Conservation (phyloP, 2,329 filamentous ascomycete species). For the Blastomyces gilchristii region DNA sequence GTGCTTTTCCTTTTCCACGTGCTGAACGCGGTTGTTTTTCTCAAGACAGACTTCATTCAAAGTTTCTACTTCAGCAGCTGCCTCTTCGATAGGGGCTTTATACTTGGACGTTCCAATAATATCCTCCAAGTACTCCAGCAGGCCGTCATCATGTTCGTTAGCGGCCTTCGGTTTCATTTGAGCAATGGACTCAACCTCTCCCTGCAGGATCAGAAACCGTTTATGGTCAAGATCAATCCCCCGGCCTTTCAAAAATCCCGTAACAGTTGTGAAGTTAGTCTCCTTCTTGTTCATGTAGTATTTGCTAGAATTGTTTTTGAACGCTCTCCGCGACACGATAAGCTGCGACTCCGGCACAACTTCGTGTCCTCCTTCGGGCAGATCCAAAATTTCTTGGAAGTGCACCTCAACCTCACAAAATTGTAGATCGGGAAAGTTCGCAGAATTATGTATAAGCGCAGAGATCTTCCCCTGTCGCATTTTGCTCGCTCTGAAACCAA, state of each 20-base stretch:
- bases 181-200: conserved; percentile 95
- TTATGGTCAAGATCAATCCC: conserved; percentile 97
- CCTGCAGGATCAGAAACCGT: conserved; percentile 91
- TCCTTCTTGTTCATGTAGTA: conserved; percentile 91
- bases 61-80: conserved; percentile 76
- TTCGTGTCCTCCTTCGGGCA: conserved; percentile 62
- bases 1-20: conserved; percentile 95
- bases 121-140: conserved; percentile 93
- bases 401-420: conserved; percentile 94
- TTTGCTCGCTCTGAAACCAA: conserved; percentile 96
- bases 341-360: conserved; percentile 75
- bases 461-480: conserved; percentile 99
- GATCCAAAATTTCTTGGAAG: conserved; percentile 89
- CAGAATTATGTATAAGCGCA: conserved; percentile 93
- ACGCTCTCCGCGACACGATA: conserved; percentile 81
- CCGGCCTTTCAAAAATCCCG: conserved; percentile 70
- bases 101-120: conserved; percentile 99
- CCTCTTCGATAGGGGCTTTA: conserved; percentile 92
- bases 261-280: conserved; percentile 88
- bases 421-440: conserved; percentile 71
- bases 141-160: conserved; percentile 89
- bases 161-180: conserved; percentile 98
- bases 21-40: conserved; percentile 89
- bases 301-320: conserved; percentile 96
- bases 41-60: conserved; percentile 92